phyloP scores from a whole-genome alignment of 1,284 basidiomycete genomes.

The Tilletia setariae region DNA sequence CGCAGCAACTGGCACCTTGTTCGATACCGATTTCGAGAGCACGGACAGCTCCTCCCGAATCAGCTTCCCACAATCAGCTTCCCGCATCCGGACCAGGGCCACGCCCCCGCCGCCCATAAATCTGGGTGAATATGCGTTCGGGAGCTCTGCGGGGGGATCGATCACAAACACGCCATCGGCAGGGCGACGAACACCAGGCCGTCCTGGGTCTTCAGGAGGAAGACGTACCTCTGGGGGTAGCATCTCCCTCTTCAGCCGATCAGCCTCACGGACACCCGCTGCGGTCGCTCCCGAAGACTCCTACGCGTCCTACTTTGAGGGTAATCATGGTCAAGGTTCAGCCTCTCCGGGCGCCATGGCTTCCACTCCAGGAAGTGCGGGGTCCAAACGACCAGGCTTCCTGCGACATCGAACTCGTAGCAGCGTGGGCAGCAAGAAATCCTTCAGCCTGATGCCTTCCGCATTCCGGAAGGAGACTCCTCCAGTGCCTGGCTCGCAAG shows the following conservation, averaged over 20 bases:
- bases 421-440: slow-evolving; percentile 12
- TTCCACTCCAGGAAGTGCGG: not conserved
- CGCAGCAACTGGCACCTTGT: slow-evolving; percentile 5
- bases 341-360: not conserved
- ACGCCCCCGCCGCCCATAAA: slow-evolving; percentile 8
- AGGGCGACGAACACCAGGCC: not conserved
- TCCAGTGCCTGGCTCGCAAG: not conserved
- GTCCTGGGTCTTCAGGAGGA: slow-evolving; percentile 1
- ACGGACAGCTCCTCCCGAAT: not conserved
- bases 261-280: not conserved
- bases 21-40: not conserved
- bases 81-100: not conserved
- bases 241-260: slow-evolving; percentile 15
- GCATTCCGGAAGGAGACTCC: not conserved
- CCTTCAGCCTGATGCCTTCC: slow-evolving; percentile 2
- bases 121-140: slow-evolving; percentile 13
- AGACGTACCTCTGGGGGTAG: slow-evolving; percentile 12
- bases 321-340: not conserved
- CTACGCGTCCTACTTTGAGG: not conserved
- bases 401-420: slow-evolving; percentile 7
- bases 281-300: not conserved
- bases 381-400: slow-evolving; percentile 2
- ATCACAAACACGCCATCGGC: slow-evolving; percentile 17
- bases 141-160: slow-evolving; percentile 11
- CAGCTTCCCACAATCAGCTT: not conserved